These are phyloP conservation scores for Aspergillus leporis DNA, from an alignment of 495 filamentous ascomycete species.

Conservation along the genomic window DNA sequence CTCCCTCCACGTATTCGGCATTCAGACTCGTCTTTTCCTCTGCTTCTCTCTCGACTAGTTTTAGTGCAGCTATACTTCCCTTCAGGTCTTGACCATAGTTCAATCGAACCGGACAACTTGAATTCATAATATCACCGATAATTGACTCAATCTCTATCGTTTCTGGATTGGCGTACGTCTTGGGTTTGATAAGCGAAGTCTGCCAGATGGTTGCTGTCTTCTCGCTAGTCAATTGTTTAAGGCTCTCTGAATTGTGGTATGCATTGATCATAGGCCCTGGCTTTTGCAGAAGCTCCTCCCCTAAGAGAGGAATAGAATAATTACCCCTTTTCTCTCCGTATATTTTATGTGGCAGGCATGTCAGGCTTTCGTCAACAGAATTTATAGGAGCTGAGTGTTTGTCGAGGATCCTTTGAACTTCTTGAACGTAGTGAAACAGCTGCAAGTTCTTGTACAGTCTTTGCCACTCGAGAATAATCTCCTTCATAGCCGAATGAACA, in stretches of 20 bases:
- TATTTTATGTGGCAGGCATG: neutral
- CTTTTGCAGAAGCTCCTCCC: no score
- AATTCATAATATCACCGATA: constrained; percentile 26
- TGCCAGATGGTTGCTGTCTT: no score
- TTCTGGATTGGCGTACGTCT: neutral
- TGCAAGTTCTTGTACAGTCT: constrained; percentile 46
- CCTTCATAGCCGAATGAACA: constrained; percentile 32
- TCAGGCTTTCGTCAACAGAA: no score
- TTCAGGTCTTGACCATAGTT: constrained; percentile 44
- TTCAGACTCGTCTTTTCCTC: neutral
- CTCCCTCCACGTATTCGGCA: constrained; percentile 12
- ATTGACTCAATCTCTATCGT: constrained; percentile 37
- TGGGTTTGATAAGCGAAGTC: neutral
- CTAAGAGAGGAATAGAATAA: constrained; percentile 4
- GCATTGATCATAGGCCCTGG: no score
- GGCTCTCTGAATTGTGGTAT: no score
- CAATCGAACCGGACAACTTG: constrained; percentile 27
- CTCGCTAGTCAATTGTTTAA: no score
- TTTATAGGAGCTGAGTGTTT: constrained; percentile 4
- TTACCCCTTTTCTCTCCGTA: neutral
- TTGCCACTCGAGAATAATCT: constrained; percentile 48
- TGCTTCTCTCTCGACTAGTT: neutral
- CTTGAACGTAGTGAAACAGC: constrained; percentile 30
- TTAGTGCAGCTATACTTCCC: constrained; percentile 26
- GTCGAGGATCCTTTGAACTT: constrained; percentile 21